Percentiles rank a stretch among this genome's conserved stretches.
These are phyloP conservation scores for Fraxinus greggii DNA, from an alignment of 305 asterid species.

Conservation along the genomic window DNA sequence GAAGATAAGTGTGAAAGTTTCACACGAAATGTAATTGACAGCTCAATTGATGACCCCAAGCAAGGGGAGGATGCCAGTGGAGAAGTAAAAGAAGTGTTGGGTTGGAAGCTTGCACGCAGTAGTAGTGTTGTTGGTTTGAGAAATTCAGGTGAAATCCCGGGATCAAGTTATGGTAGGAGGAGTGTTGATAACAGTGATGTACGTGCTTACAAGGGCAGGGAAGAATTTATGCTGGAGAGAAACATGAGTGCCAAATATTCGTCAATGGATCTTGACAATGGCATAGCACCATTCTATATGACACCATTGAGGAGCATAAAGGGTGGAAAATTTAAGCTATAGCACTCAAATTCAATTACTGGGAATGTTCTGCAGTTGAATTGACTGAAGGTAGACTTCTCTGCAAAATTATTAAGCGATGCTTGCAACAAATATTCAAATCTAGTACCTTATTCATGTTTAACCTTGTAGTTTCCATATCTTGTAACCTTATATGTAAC, in stretches of 20 bases:
- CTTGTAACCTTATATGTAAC: slow-evolving; percentile 21
- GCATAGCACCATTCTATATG: slow-evolving; percentile 64
- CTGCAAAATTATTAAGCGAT: slow-evolving; percentile 24
- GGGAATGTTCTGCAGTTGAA: slow-evolving; percentile 56
- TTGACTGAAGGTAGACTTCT: slow-evolving; percentile 33
- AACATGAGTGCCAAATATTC: slow-evolving; percentile 38
- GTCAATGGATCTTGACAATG: slow-evolving; percentile 42
- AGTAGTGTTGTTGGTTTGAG: slow-evolving; percentile 36
- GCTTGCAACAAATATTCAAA: background rate
- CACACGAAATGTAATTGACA: slow-evolving; percentile 30
- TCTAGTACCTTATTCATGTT: slow-evolving; percentile 4
- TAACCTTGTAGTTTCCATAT: slow-evolving; percentile 14
- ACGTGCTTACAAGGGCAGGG: slow-evolving; percentile 37
- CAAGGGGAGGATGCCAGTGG: slow-evolving; percentile 35
- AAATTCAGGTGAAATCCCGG: slow-evolving; percentile 23
- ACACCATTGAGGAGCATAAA: slow-evolving; percentile 68
- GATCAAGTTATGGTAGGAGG: slow-evolving; percentile 36
- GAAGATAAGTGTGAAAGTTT: slow-evolving; percentile 36
- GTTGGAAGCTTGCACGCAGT: slow-evolving; percentile 57
- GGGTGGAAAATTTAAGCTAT: slow-evolving; percentile 48
- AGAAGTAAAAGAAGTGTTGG: slow-evolving; percentile 28
- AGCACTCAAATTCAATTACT: slow-evolving; percentile 34
- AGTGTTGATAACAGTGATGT: slow-evolving; percentile 45
- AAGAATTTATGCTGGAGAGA: slow-evolving; percentile 50
- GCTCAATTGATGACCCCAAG: slow-evolving; percentile 31